These are phyloP conservation scores for Trichomonas vaginalis DNA, from an alignment of 208 protist species.

Conservation along the genomic window DNA sequence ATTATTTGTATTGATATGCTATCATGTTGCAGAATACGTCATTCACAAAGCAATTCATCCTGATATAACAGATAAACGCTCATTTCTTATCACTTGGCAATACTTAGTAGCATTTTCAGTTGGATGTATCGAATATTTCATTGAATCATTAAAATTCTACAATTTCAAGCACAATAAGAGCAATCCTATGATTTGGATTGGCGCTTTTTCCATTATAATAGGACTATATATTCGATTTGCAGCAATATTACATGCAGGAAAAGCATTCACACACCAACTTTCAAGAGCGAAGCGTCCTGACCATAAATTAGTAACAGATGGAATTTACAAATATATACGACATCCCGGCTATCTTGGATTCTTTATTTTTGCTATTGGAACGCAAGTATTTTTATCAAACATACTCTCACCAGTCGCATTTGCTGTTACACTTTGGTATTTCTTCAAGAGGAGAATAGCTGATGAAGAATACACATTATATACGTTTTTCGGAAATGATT, in stretches of 20 bases:
- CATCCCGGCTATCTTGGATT: slow-evolving; percentile 24
- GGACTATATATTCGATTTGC: neutral
- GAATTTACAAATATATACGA: slow-evolving; percentile 23
- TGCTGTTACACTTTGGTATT: neutral
- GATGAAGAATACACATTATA: neutral
- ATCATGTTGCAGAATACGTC: neutral
- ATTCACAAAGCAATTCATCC: neutral
- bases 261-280: neutral
- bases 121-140: neutral
- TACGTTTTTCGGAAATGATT: neutral
- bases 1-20: neutral
- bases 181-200: neutral
- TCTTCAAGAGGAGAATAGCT: neutral
- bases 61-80: neutral
- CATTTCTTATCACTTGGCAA: neutral
- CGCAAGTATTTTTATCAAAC: slow-evolving; percentile 17
- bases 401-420: neutral
- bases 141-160: neutral
- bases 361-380: slow-evolving; percentile 2
- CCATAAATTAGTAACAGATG: neutral
- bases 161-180: neutral
- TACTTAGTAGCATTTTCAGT: neutral
- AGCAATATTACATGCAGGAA: slow-evolving; percentile 17
- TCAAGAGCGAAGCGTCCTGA: neutral
- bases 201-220: neutral